Evolutionary conservation across 2,329 filamentous ascomycete species (phyloP).

Genomic region (Xylaria sp.): DNA sequence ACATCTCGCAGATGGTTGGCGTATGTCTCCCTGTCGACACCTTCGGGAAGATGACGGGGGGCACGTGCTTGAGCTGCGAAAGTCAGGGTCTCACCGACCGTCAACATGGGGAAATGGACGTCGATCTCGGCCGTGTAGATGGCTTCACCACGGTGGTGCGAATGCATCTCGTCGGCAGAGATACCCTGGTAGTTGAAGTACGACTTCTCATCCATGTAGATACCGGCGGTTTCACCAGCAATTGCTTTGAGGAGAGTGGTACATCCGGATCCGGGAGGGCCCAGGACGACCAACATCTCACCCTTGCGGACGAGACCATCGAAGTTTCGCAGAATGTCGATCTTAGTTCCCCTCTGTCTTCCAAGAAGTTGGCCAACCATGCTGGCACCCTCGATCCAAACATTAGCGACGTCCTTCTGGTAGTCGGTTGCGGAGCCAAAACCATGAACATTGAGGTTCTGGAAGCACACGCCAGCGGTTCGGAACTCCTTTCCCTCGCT

Average conservation of each 20-base stretch:
- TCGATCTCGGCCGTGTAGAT: constrained; percentile 85
- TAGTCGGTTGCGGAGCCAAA: constrained; percentile 64
- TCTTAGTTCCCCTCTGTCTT: constrained; percentile 45
- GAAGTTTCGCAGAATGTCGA: constrained; percentile 63
- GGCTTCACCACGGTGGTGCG: constrained; percentile 72
- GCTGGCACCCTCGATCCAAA: constrained; percentile 48
- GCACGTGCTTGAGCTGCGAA: constrained; percentile 69
- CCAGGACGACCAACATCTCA: constrained; percentile 71
- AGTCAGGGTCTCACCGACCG: constrained; percentile 71
- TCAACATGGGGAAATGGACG: constrained; percentile 71
- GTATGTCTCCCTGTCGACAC: constrained; percentile 49
- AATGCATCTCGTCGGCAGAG: constrained; percentile 68
- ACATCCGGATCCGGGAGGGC: constrained; percentile 69
- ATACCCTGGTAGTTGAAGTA: constrained; percentile 81
- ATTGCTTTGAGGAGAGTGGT: constrained; percentile 82
- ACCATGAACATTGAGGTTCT: constrained; percentile 63
- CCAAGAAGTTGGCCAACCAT: constrained; percentile 47
- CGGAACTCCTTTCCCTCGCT: constrained; percentile 52
- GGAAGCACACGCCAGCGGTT: constrained; percentile 59
- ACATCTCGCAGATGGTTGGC: constrained; percentile 63
- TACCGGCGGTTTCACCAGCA: constrained; percentile 75
- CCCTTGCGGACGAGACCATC: constrained; percentile 64
- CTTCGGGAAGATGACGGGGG: constrained; percentile 55
- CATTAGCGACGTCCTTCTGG: constrained; percentile 61
- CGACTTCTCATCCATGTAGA: constrained; percentile 63